Evolutionary conservation across 768 basidiomycete genomes (phyloP), one percentile per base, ranked within the genome.

Genomic region (Calocybe indica): DNA sequence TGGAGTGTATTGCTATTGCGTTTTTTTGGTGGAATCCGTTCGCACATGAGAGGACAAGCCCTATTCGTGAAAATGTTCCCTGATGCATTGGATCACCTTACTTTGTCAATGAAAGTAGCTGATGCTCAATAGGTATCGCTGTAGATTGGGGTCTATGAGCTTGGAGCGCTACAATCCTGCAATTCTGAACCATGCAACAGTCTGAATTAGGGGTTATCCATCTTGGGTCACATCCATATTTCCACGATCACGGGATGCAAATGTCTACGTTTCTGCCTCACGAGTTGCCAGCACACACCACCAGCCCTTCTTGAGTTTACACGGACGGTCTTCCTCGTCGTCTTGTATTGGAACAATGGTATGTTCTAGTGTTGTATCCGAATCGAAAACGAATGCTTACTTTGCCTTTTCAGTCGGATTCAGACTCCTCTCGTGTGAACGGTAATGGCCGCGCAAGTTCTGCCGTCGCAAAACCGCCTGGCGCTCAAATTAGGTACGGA

Each of bases 401-500:
- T n/a, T 33, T 41, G 31, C 8, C 35, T 40, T 22, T 53, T 5
- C 50, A 90, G 88, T 91, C 88, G 56, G 88, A 91, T 72, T 89
- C 88, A 59, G 88, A 91, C 62, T 73, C 77, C 52, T 71, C 81
- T 56, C 72, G 70, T 55, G 56, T 71, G 57, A 66, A 69, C 63
- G 55, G 65, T 62, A 52, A 63, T 44, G 49, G 66, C 41, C 71
- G 71, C 54, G 63, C 65, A 52, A 64, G 65, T 57, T 51, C 73
- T 40, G 73, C 70, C 37, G 79, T 85, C 47, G 82, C 79, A 42
- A 87, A 80, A 67, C 87, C 88, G 6, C 82, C 85, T 51, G 87
- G 85, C 60, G 83, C 85, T 54, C 84, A 87, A 67, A 81, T 91
- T 70, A 82, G 89, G 88, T 92, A 53, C 40, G 79, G 72, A 31